A percentile compares a stretch with the other conserved stretches of the same genome.
Conservation (phyloP, 345 rosid species). For the Sisymbrium irio region DNA sequence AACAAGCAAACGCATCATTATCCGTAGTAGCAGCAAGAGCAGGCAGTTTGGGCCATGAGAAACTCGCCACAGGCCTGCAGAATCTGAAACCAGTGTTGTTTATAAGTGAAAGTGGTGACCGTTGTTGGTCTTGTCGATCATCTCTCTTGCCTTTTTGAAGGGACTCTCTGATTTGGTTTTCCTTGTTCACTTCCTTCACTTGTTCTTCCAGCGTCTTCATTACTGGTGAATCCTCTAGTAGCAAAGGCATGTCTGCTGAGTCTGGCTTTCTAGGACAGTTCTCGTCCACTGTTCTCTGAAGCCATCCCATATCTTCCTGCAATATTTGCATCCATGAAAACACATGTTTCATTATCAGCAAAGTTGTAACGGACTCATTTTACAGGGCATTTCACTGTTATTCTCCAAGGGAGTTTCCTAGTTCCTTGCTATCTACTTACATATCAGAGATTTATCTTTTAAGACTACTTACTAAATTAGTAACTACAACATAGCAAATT, state of each 20-base stretch:
- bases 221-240: conserved; percentile 22
- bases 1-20: conserved; percentile 45
- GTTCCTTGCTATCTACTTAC: background rate
- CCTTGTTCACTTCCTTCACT: conserved; percentile 19
- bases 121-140: conserved; percentile 47
- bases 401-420: background rate
- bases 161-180: background rate
- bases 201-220: conserved; percentile 15
- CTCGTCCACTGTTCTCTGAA: conserved; percentile 32
- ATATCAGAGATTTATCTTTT: background rate
- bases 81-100: conserved; percentile 71
- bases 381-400: background rate
- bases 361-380: background rate
- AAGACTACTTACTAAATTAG: background rate
- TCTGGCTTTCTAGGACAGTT: conserved; percentile 7
- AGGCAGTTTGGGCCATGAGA: conserved; percentile 68
- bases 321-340: conserved; percentile 14
- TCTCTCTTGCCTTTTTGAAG: conserved; percentile 38
- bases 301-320: conserved; percentile 56
- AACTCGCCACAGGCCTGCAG: conserved; percentile 76
- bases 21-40: conserved; percentile 18
- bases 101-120: conserved; percentile 39
- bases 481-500: background rate
- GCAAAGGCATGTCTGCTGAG: conserved; percentile 20
- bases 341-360: conserved; percentile 3